Evolutionary conservation across 2,329 filamentous ascomycete genomes (phyloP).

Genomic region (Aspergillus niger): DNA sequence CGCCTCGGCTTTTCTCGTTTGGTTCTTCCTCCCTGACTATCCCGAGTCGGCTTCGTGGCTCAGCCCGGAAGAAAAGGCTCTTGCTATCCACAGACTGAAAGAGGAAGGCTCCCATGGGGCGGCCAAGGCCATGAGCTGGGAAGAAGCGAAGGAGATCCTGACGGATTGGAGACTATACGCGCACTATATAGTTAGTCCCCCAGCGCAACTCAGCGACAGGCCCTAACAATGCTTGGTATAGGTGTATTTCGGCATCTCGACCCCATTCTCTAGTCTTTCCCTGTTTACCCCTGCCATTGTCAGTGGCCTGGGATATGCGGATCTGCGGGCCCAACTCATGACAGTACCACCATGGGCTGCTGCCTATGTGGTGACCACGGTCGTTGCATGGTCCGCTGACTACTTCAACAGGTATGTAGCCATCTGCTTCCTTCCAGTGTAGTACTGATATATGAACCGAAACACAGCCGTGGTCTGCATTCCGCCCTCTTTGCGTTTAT

Average conservation of each 20-base stretch:
- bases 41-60: conserved; percentile 53
- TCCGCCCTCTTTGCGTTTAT: conserved; percentile 53
- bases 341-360: conserved; percentile 67
- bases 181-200: conserved; percentile 46
- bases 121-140: conserved; percentile 49
- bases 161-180: conserved; percentile 55
- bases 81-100: conserved; percentile 45
- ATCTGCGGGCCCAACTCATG: conserved; percentile 65
- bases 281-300: conserved; percentile 67
- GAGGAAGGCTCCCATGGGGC: conserved; percentile 44
- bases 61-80: conserved; percentile 45
- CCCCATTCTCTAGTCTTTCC: conserved; percentile 61
- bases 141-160: conserved; percentile 50
- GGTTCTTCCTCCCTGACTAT: conserved; percentile 52
- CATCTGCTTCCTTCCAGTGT: background rate
- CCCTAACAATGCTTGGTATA: conserved; percentile 22
- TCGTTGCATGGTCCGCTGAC: conserved; percentile 63
- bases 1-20: conserved; percentile 44
- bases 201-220: background rate
- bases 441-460: conserved; percentile 22
- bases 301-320: conserved; percentile 56
- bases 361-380: conserved; percentile 56
- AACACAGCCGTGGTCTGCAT: conserved; percentile 50
- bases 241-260: conserved; percentile 55
- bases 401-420: conserved; percentile 42